A percentile compares a stretch with the other conserved stretches of the same genome.
Conservation (phyloP, 2,329 filamentous ascomycete genomes). For the Drechslerella coelobrocha region DNA sequence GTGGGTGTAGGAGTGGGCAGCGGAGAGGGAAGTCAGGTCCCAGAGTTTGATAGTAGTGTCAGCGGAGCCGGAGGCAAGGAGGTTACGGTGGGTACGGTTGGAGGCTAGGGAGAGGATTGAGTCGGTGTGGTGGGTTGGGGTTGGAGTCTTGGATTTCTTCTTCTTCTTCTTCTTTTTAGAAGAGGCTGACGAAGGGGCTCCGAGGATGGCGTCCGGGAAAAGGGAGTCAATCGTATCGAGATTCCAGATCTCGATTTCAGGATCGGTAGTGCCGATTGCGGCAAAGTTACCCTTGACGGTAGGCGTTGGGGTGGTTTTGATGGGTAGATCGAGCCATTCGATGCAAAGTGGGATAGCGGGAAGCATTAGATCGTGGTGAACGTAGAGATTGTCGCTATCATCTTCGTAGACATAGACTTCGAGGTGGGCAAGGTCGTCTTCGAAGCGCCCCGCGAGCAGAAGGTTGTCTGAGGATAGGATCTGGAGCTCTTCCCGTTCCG, state of each 20-base stretch:
- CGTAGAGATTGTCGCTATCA: conserved; percentile 91
- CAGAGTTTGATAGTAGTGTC: conserved; percentile 98
- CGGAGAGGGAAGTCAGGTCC: conserved; percentile 90
- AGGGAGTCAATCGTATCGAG: conserved; percentile 95
- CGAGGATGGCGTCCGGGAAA: conserved; percentile 96
- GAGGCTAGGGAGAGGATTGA: conserved; percentile 88
- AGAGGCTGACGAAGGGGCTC: conserved; percentile 67
- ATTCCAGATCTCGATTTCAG: conserved; percentile 98
- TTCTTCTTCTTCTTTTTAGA: conserved; percentile 71
- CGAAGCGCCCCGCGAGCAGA: conserved; percentile 87
- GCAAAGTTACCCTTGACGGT: conserved; percentile 81
- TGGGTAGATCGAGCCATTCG: conserved; percentile 94
- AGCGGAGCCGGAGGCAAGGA: conserved; percentile 91
- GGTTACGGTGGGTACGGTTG: conserved; percentile 90
- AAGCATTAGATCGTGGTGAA: conserved; percentile 99
- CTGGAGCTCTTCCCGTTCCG: conserved; percentile 92
- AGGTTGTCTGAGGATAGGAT: conserved; percentile 92
- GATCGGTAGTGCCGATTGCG: conserved; percentile 94
- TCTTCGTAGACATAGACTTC: conserved; percentile 99
- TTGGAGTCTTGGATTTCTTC: conserved; percentile 86
- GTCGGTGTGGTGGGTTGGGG: conserved; percentile 79
- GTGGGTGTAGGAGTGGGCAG: conserved; percentile 94
- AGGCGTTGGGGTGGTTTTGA: conserved; percentile 68
- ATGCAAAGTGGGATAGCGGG: conserved; percentile 93
- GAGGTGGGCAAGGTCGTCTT: conserved; percentile 94